Base-by-base conservation (phyloP, 805 yeast species). In the Zygosaccharomyces rouxii region DNA sequence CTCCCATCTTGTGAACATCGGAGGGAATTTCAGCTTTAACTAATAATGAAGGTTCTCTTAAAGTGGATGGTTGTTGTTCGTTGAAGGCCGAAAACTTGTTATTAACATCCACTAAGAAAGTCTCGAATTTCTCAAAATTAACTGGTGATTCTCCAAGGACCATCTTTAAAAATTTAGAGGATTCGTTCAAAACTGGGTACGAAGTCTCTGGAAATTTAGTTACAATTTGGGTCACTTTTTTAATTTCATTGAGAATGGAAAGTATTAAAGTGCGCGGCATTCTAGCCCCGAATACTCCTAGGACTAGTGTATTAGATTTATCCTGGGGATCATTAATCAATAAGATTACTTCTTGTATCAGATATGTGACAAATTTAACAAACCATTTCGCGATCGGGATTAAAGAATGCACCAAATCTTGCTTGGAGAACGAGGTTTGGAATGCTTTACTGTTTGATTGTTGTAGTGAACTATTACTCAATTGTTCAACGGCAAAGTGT, bases 341-440 rank as follows among this genome's bases (percentile, higher is more conserved):
- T 29, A 81, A 77, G 21, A 83, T 60, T 29, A 85, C 66, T 55
- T 92, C 96, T 64, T 90, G 95, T 47, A 82, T 79, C 35, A 87
- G 63, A 53, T 79, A 81, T 0, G 84, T 79, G 47, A 88, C 73
- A 51, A 88, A 79, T 62, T 89, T 97, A 28, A 88, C 77, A 55
- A 87, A 77, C 97, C 97, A 92, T 57, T 88, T 79, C 7, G 86
- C 80, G 35, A 85, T 79, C 0, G 97, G 97, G n/a, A 87, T 66
- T 9, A 82, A 71, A 14, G 80, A 74, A 56, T 83, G 71, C 3
- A 85, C 73, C 52, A 80, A 73, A 56, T 84, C 89, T 31, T 83
- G 83, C 55, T 89, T 72, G 7, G 75, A 70, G 19, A 77, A 71
- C 1, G 81, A 74, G 46, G 80, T 84, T 50, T 72, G 77, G 40